Evolutionary conservation across 768 basidiomycete genomes (phyloP).

Genomic region (Phanerodontia chrysosporium): DNA sequence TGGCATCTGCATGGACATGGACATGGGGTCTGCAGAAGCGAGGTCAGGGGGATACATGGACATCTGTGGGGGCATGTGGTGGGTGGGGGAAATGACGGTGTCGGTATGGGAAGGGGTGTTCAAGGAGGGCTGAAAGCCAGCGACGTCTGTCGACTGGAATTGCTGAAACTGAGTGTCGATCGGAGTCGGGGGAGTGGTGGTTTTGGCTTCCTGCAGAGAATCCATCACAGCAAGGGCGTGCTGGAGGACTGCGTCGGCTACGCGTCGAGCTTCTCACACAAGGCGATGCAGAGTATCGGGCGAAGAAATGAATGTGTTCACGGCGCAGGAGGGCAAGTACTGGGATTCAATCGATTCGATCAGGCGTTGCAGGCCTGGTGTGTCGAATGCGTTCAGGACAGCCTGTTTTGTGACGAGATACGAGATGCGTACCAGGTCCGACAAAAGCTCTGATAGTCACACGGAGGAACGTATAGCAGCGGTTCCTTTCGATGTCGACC

Average conservation of each 20-base stretch:
- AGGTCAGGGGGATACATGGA: conserved; percentile 22
- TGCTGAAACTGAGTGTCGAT: conserved; percentile 22
- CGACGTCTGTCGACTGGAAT: conserved; percentile 15
- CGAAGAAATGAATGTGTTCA: background rate
- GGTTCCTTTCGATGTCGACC: background rate
- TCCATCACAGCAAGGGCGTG: conserved; percentile 14
- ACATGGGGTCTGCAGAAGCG: conserved; percentile 17
- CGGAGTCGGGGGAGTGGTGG: conserved; percentile 10
- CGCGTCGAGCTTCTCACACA: background rate
- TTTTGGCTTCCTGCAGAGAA: conserved; percentile 20
- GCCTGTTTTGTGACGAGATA: background rate
- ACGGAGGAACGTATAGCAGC: conserved; percentile 1
- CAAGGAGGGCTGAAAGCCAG: conserved; percentile 17
- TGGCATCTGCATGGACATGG: conserved; percentile 19
- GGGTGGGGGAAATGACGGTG: conserved; percentile 11
- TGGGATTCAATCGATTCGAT: background rate
- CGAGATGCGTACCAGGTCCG: background rate
- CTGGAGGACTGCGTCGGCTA: background rate
- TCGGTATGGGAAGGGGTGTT: conserved; percentile 22
- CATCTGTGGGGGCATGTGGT: conserved; percentile 17
- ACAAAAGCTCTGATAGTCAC: background rate
- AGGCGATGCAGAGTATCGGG: background rate
- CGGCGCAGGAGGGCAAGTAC: background rate
- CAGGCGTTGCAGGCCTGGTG: background rate
- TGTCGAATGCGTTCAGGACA: background rate